Conservation (phyloP, 2,329 filamentous ascomycete species). For the Sporothrix mexicana region DNA sequence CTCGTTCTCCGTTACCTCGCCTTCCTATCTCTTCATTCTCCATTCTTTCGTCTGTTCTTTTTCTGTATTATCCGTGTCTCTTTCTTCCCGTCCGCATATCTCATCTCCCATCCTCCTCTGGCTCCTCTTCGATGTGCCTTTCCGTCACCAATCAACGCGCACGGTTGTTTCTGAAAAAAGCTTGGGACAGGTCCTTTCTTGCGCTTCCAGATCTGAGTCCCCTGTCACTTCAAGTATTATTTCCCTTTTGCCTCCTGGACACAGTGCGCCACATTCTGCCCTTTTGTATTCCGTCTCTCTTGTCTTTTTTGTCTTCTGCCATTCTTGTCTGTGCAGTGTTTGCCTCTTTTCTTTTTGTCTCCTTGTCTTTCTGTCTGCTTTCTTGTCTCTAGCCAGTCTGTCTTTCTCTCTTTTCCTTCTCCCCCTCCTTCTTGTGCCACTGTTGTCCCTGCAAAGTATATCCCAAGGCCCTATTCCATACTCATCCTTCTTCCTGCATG, state of each 20-base stretch:
- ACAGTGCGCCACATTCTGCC: conserved; percentile 18
- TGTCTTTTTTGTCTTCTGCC: too few relatives aligned
- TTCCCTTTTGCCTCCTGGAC: not conserved
- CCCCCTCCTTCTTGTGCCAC: not conserved
- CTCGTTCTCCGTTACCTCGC: too few relatives aligned
- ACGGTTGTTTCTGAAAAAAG: conserved; percentile 27
- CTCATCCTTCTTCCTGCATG: conserved; percentile 5
- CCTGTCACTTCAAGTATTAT: conserved; percentile 7
- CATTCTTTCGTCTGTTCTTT: not conserved
- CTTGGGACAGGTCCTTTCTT: conserved; percentile 29
- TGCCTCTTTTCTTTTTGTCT: too few relatives aligned
- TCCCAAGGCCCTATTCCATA: conserved; percentile 1
- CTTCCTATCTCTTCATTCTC: too few relatives aligned
- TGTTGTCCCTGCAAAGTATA: conserved; percentile 6
- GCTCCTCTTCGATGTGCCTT: conserved; percentile 7
- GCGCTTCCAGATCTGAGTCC: conserved; percentile 26
- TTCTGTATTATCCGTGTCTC: conserved; percentile 4
- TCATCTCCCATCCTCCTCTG: not conserved
- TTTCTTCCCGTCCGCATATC: conserved; percentile 19
- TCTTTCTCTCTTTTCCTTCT: not conserved
- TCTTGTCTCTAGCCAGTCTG: not conserved
- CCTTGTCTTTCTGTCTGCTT: too few relatives aligned
- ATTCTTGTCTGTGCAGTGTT: too few relatives aligned
- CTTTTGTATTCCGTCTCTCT: too few relatives aligned
- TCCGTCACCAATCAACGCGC: conserved; percentile 27